Percentiles rank a stretch among this genome's conserved stretches.
These are phyloP conservation scores for Lignosus rhinocerotis DNA, from an alignment of 1,284 basidiomycete genomes.

Conservation along the genomic window DNA sequence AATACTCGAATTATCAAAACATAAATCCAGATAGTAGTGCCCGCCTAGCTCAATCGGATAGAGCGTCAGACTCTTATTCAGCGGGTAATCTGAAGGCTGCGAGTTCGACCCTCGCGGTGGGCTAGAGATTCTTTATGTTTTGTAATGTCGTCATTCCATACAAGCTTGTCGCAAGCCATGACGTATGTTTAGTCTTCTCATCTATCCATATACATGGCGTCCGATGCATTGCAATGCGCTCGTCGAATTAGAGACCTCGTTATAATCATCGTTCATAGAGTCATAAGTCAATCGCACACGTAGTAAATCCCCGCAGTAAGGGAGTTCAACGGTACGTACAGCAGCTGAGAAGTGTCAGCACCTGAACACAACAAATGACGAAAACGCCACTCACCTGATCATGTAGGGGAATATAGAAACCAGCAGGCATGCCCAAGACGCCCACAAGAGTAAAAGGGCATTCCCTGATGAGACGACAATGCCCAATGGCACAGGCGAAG, in stretches of 20 bases:
- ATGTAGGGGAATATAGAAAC: slow-evolving; percentile 71
- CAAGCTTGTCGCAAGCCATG: too few species aligned
- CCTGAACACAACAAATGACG: background rate
- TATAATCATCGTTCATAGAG: slow-evolving; percentile 4
- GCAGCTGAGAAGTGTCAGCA: slow-evolving; percentile 42
- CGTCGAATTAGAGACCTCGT: slow-evolving; percentile 14
- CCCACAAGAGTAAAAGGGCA: slow-evolving; percentile 68
- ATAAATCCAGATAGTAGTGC: too few species aligned
- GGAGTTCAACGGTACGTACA: slow-evolving; percentile 61
- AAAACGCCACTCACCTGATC: slow-evolving; percentile 47
- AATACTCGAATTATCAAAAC: too few species aligned
- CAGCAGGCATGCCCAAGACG: slow-evolving; percentile 63
- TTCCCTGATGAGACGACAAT: slow-evolving; percentile 62
- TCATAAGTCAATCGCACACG: background rate
- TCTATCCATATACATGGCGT: slow-evolving; percentile 14
- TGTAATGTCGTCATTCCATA: background rate
- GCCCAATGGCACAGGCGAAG: slow-evolving; percentile 48
- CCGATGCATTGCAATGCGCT: slow-evolving; percentile 16
- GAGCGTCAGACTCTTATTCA: slow-evolving; percentile 72
- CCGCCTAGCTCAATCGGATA: slow-evolving; percentile 87
- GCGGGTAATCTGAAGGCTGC: slow-evolving; percentile 73
- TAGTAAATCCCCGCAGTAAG: slow-evolving; percentile 17
- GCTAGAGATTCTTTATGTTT: slow-evolving; percentile 43
- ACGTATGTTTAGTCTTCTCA: too few species aligned
- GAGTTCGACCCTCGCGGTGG: slow-evolving; percentile 92